These are phyloP conservation scores for Linum lewisii DNA, from an alignment of 345 rosid genomes.

Conservation along the genomic window DNA sequence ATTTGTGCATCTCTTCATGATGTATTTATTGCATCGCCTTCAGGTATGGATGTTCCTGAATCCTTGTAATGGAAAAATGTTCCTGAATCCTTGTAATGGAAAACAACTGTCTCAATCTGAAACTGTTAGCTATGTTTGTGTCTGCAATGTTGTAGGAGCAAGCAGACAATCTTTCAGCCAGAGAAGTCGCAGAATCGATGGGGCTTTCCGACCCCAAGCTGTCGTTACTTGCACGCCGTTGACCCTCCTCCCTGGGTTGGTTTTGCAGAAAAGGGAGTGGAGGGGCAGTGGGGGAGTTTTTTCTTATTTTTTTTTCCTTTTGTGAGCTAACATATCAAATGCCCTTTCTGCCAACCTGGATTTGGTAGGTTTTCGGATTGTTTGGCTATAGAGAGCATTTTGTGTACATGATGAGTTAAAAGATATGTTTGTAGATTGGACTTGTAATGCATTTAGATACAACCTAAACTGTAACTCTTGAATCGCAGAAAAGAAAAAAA, in stretches of 20 bases:
- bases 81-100: background rate
- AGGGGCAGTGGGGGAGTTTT: too few species aligned
- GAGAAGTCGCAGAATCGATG: conserved; percentile 65
- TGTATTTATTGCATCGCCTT: conserved; percentile 93
- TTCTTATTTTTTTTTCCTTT: too few species aligned
- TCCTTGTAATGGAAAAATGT: background rate
- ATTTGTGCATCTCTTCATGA: conserved; percentile 91
- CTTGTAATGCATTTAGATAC: too few species aligned
- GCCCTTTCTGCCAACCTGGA: background rate
- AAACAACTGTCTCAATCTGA: background rate
- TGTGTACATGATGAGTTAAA: background rate
- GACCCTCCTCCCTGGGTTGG: background rate
- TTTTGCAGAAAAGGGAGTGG: background rate
- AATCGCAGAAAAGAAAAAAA: too few species aligned
- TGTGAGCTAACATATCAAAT: background rate
- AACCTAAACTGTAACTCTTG: too few species aligned
- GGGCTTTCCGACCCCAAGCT: conserved; percentile 52
- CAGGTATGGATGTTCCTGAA: conserved; percentile 43
- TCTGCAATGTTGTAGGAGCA: conserved; percentile 41
- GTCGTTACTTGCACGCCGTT: conserved; percentile 13
- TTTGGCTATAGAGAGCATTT: background rate
- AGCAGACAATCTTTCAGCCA: conserved; percentile 57
- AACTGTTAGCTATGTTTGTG: conserved; percentile 4
- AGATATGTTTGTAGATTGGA: too few species aligned
- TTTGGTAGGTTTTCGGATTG: background rate